Evolutionary conservation across 441 rosid genomes (phyloP), one percentile per base, ranked within the genome.

Genomic region (Arabidopsis hybrid): DNA sequence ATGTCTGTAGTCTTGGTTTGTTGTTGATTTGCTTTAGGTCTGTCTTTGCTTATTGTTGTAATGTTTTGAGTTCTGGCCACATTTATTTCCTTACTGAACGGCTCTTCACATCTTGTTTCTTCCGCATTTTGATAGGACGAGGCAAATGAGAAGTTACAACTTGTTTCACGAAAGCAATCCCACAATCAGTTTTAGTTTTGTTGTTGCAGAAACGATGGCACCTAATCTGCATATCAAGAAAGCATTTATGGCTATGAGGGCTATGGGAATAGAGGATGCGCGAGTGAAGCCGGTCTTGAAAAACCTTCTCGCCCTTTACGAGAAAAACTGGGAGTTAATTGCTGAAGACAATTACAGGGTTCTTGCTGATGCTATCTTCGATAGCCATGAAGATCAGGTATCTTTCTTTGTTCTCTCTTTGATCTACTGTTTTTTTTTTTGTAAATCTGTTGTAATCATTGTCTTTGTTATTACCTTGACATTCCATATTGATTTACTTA

Each of bases 311-410:
- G 62, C 61, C 61, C 14, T 92, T 18, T 95, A 89, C 65, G 97
- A 92, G 2, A 92, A 78, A 55, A 95, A 92, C 11, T 91, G 98
- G 96, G 92, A 82, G 49, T 77, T 87, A 17, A 92, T 95, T 51
- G 96, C 88, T 35, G 90, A 78, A 36, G 99, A 92, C 64, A 89
- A 89, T 67, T 95, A 88, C 58, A 86, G 98, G 77, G 97, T 65
- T 76, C 91, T 95, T 57, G 91, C 85, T 18, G 99, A 92, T 82
- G 96, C 98, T 43, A 91, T 95, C 65, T 91, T 92, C 47, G 97
- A 94, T 0, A 80, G 69, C n/a, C 93, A 95, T 58, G 98, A 92
- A 14, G 45, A 74, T 46, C 73, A 85, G 93, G 99, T 91, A 65
- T 76, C 71, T 45, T 32, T 69, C 36, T n/a, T 50, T 34, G 17